Evolutionary conservation across 306 rosid species (phyloP).

Genomic region (Quercus alba): DNA sequence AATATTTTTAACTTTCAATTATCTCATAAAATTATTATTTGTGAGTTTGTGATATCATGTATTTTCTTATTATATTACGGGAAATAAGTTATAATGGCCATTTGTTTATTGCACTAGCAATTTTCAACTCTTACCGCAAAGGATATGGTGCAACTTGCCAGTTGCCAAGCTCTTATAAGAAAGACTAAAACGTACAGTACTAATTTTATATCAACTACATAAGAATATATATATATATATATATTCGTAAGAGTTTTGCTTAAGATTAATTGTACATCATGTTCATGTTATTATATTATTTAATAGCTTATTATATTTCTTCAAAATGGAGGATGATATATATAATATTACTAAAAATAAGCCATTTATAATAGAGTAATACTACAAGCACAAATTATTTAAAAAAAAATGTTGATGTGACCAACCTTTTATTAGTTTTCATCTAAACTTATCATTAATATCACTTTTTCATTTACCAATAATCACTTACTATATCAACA

Average conservation of each 20-base stretch:
- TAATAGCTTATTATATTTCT: not conserved
- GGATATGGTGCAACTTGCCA: not conserved
- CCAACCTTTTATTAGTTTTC: too few species aligned
- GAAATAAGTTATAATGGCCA: not conserved
- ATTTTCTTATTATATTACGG: not conserved
- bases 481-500: too few species aligned
- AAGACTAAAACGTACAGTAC: too few species aligned
- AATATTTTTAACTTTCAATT: not conserved
- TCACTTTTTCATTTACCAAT: too few species aligned
- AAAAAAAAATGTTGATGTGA: too few species aligned
- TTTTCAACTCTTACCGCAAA: not conserved
- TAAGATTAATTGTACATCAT: not conserved
- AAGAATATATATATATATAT: too few species aligned
- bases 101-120: not conserved
- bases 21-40: not conserved
- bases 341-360: too few species aligned
- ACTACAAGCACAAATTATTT: accelerated
- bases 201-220: not conserved
- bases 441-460: accelerated
- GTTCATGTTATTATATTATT: not conserved
- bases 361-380: too few species aligned
- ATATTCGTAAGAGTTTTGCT: not conserved
- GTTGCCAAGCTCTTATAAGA: not conserved
- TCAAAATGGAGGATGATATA: too few species aligned
- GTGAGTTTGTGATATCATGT: not conserved